Conservation (phyloP, 495 filamentous ascomycete species). For the Penicillium maclennaniae region DNA sequence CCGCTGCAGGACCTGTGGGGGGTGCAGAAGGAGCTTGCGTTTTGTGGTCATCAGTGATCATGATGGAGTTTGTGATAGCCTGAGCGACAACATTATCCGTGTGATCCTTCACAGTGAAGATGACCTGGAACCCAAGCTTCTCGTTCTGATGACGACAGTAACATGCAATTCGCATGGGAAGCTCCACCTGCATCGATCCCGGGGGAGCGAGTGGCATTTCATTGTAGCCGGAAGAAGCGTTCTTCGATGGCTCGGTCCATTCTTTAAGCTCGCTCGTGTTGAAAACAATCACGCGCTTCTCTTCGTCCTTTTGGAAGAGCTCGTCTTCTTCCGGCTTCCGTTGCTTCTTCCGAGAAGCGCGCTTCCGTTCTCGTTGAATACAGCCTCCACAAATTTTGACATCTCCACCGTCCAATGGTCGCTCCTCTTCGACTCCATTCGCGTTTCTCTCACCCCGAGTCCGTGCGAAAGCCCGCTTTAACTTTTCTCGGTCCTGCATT, state of each 20-base stretch:
- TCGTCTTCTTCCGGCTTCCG: slow-evolving; percentile 82
- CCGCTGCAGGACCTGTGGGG: slow-evolving; percentile 33
- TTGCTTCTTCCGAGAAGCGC: slow-evolving; percentile 81
- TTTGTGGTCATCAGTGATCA: slow-evolving; percentile 98
- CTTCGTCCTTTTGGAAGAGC: slow-evolving; percentile 71
- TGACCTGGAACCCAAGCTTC: slow-evolving; percentile 88
- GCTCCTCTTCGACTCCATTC: slow-evolving; percentile 52
- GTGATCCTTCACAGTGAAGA: slow-evolving; percentile 87
- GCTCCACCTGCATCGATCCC: slow-evolving; percentile 68
- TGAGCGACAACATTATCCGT: slow-evolving; percentile 72
- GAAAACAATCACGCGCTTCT: slow-evolving; percentile 82
- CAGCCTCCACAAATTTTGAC: slow-evolving; percentile 83
- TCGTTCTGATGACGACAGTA: slow-evolving; percentile 94
- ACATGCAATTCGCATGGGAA: slow-evolving; percentile 94
- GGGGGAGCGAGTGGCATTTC: slow-evolving; percentile 46
- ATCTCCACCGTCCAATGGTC: slow-evolving; percentile 74
- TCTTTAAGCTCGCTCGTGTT: slow-evolving; percentile 90
- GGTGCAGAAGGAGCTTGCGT: slow-evolving; percentile 55
- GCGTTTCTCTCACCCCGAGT: slow-evolving; percentile 49
- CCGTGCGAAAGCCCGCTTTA: slow-evolving; percentile 60
- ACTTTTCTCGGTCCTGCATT: slow-evolving; percentile 68
- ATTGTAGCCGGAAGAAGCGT: slow-evolving; percentile 21
- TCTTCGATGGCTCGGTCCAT: slow-evolving; percentile 60
- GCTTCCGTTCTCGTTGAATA: slow-evolving; percentile 80
- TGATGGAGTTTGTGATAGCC: slow-evolving; percentile 77